phyloP scores from a whole-genome alignment of 176 grass and related monocot species.

The Oryza brachyantha region DNA sequence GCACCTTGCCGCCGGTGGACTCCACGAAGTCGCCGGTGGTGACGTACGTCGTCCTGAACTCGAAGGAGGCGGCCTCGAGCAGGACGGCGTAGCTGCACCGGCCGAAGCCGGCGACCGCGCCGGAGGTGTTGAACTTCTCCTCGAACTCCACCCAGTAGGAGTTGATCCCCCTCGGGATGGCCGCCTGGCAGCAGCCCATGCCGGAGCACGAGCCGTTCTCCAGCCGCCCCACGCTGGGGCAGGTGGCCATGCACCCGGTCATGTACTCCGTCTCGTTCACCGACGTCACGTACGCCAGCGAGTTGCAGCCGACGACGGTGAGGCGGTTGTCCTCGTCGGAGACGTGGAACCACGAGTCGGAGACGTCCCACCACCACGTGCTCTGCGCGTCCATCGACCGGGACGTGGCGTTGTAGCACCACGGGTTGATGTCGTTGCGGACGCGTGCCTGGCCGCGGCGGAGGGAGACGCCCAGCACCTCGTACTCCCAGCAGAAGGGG shows the following conservation, averaged over 20 bases:
- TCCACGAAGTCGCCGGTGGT: constrained; percentile 9
- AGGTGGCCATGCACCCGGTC: constrained; percentile 45
- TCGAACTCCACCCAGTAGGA: constrained; percentile 25
- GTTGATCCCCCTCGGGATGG: constrained; percentile 44
- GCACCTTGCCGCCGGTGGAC: constrained; percentile 22
- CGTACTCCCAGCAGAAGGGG: neutral
- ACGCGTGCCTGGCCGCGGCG: constrained; percentile 1
- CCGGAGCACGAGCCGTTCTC: constrained; percentile 53
- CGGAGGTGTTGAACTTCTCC: constrained; percentile 11
- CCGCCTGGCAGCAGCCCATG: constrained; percentile 65
- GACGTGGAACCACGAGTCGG: constrained; percentile 29
- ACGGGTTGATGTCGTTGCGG: neutral
- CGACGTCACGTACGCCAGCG: constrained; percentile 26
- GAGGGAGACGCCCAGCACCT: neutral
- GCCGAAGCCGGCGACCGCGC: neutral
- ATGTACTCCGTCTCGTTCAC: neutral
- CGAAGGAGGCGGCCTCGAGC: constrained; percentile 39
- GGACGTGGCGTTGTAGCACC: constrained; percentile 30
- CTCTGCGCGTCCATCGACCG: neutral
- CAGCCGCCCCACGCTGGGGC: constrained; percentile 15
- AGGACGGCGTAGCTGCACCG: constrained; percentile 50
- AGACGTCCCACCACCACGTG: neutral
- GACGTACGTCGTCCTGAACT: constrained; percentile 40
- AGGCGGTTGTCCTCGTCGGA: constrained; percentile 32
- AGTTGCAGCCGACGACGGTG: constrained; percentile 50